A percentile compares a stretch with the other conserved stretches of the same genome.
These are phyloP conservation scores for Tetrahymena thermophila DNA, from an alignment of 73 alveolate genomes.

Conservation along the genomic window DNA sequence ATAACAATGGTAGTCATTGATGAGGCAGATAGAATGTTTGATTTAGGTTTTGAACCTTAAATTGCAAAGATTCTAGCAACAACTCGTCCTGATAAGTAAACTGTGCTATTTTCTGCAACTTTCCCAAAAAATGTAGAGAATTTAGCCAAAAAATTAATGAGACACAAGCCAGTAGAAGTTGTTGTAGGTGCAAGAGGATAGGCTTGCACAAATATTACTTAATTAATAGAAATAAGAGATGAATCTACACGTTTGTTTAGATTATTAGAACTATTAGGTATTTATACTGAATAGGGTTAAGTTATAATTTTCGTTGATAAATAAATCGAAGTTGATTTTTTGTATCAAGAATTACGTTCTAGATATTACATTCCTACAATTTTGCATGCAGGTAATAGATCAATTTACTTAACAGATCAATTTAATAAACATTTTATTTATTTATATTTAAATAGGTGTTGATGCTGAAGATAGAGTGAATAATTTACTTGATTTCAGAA, in stretches of 20 bases:
- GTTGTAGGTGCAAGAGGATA: conserved; percentile 94
- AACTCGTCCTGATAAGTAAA: conserved; percentile 87
- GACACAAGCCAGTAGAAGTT: conserved; percentile 69
- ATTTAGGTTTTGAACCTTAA: conserved; percentile 98
- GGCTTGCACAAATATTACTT: conserved; percentile 87
- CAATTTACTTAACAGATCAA: neutral
- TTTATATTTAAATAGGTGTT: conserved; percentile 9
- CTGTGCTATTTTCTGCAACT: conserved; percentile 97
- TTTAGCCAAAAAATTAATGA: conserved; percentile 79
- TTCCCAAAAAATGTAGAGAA: conserved; percentile 90
- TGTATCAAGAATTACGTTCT: conserved; percentile 79
- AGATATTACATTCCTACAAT: conserved; percentile 81
- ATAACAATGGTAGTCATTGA: conserved; percentile 94
- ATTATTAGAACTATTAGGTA: conserved; percentile 80
- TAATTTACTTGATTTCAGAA: conserved; percentile 83
- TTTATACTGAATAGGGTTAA: conserved; percentile 73
- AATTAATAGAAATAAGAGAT: conserved; percentile 84
- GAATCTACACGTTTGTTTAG: conserved; percentile 79
- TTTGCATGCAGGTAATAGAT: conserved; percentile 83
- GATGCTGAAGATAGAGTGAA: conserved; percentile 94
- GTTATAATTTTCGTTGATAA: conserved; percentile 93
- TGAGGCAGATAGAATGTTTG: conserved; percentile 99
- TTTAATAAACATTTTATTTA: neutral
- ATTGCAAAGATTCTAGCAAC: conserved; percentile 75
- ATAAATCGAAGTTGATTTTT: conserved; percentile 90